phyloP scores from a whole-genome alignment of 129 eudicot genomes.

The Dittrichia graveolens region DNA sequence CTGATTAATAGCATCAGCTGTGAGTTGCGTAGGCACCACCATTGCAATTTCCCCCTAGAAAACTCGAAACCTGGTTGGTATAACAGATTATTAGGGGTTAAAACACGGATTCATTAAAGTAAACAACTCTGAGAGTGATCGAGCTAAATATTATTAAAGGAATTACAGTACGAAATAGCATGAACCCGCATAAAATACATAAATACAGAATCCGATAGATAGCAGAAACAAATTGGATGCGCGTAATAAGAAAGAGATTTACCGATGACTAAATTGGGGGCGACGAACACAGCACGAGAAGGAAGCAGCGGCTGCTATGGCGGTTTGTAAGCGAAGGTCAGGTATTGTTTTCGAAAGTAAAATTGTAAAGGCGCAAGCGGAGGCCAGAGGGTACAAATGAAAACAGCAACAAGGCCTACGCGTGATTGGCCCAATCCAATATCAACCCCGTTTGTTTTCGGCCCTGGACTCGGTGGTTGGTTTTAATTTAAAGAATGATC shows the following conservation, averaged over 20 bases:
- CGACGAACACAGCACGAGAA: background rate
- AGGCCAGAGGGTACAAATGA: background rate
- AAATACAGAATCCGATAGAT: background rate
- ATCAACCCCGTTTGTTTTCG: no score
- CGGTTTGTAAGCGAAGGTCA: background rate
- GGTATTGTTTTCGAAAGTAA: constrained; percentile 1
- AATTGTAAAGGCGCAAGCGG: background rate
- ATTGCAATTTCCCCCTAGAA: constrained; percentile 19
- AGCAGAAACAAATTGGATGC: background rate
- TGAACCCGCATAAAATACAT: background rate
- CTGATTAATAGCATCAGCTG: constrained; percentile 58
- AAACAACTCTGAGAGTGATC: background rate
- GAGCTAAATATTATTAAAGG: background rate
- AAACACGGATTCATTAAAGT: background rate
- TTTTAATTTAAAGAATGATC: no score
- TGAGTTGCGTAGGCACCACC: constrained; percentile 46
- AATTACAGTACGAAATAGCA: background rate
- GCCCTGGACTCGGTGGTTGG: no score
- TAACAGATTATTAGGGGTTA: background rate
- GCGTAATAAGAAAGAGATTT: background rate
- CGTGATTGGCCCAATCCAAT: no score
- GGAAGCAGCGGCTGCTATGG: constrained; percentile 30
- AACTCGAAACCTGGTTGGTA: constrained; percentile 9
- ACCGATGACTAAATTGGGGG: background rate
- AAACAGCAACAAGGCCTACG: no score